phyloP scores from a whole-genome alignment of 768 basidiomycete species.

The Leccinum sublutescens region DNA sequence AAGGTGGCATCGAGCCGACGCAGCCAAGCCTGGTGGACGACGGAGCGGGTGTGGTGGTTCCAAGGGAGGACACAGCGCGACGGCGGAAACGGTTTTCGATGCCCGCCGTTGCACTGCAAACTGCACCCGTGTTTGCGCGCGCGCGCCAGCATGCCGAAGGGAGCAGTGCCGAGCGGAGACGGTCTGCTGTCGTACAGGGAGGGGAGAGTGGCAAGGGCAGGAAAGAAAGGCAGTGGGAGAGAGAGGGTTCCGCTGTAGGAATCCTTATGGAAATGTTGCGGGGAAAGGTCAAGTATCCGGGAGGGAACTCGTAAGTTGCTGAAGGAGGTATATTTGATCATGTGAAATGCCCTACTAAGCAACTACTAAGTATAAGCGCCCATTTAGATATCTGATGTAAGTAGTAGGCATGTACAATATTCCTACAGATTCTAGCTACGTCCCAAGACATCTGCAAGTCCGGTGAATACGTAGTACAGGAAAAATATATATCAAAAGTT shows the following conservation, averaged over 20 bases:
- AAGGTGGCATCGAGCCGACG: slow-evolving; percentile 3
- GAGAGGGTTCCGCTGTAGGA: slow-evolving; percentile 29
- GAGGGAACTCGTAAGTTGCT: slow-evolving; percentile 12
- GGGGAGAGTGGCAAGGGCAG: slow-evolving; percentile 26
- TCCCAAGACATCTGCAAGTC: too few species aligned
- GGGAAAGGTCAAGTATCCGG: slow-evolving; percentile 26
- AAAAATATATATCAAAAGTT: too few species aligned
- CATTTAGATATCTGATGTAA: not conserved
- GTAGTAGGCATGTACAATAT: not conserved
- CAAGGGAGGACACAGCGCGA: slow-evolving; percentile 60
- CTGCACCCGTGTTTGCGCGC: slow-evolving; percentile 65
- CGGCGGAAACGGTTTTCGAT: slow-evolving; percentile 70
- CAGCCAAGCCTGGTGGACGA: slow-evolving; percentile 1
- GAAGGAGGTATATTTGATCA: not conserved
- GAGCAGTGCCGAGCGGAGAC: slow-evolving; percentile 30
- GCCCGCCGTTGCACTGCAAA: slow-evolving; percentile 75
- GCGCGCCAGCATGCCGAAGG: slow-evolving; percentile 31
- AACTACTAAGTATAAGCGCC: not conserved
- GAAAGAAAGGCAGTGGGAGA: slow-evolving; percentile 20
- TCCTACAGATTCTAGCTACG: not conserved
- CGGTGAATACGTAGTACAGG: too few species aligned
- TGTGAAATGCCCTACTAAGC: not conserved
- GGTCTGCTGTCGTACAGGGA: slow-evolving; percentile 63
- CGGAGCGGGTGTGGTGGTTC: slow-evolving; percentile 8
- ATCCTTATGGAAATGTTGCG: slow-evolving; percentile 32